Evolutionary conservation across 2,329 filamentous ascomycete genomes (phyloP).

Genomic region (Colletotrichum spaethianum): DNA sequence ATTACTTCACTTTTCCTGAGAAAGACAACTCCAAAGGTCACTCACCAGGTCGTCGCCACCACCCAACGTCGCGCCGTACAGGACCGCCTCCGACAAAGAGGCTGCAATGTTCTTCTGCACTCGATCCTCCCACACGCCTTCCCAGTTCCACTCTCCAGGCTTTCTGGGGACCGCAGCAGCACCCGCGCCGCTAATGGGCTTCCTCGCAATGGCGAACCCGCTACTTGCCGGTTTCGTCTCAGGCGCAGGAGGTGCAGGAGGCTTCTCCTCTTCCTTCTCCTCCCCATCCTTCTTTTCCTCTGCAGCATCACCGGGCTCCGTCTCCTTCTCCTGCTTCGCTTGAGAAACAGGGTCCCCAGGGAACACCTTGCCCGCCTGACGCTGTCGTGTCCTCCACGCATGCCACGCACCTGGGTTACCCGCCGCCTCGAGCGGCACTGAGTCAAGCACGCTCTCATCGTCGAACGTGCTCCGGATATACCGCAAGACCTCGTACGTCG

Average conservation of each 20-base stretch:
- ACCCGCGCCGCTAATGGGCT: conserved; percentile 26
- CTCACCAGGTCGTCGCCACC: conserved; percentile 53
- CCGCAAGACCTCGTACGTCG: conserved; percentile 78
- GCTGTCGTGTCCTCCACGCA: conserved; percentile 82
- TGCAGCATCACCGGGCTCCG: neutral
- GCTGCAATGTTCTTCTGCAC: conserved; percentile 84
- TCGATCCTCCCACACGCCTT: conserved; percentile 94
- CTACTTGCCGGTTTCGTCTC: conserved; percentile 12
- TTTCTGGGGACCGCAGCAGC: conserved; percentile 55
- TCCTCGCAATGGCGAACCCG: conserved; percentile 40
- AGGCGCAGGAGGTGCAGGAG: conserved; percentile 5
- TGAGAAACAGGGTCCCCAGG: neutral
- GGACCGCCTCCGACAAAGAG: conserved; percentile 83
- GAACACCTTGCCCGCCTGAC: conserved; percentile 31
- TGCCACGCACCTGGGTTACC: conserved; percentile 95
- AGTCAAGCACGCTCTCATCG: conserved; percentile 82
- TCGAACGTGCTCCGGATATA: conserved; percentile 90
- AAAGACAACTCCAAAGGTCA: neutral
- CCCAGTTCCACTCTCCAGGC: conserved; percentile 96
- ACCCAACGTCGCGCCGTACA: conserved; percentile 76
- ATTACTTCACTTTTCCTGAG: neutral
- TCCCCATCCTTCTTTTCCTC: conserved; percentile 8
- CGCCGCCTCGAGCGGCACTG: conserved; percentile 83
- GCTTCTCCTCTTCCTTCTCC: conserved; percentile 43
- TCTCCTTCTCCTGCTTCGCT: neutral